Evolutionary conservation across 2,329 filamentous ascomycete genomes (phyloP), one percentile per base, ranked within the genome.

Genomic region (Colletotrichum falcatum): DNA sequence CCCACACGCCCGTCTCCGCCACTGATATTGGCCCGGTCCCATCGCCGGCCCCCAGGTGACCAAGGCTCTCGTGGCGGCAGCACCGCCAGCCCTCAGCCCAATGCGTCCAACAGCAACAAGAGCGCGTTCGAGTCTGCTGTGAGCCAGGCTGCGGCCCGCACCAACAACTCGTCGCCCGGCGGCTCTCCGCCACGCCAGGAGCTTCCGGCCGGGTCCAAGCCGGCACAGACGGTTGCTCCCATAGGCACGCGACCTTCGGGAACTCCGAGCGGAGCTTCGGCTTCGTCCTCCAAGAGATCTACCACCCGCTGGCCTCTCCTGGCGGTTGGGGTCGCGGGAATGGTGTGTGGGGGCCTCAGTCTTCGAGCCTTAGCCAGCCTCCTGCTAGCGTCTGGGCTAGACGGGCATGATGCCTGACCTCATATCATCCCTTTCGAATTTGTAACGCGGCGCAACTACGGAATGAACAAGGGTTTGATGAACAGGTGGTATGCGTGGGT

Each of bases 371-470:
- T 72, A 93, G 94, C 74, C 65, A 72, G 46, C 92, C 95, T 72
- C 94, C 97, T 80, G 94, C 95, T 74, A 97, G 94, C 74, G 95
- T 98, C 75, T 98, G 95, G 95, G 95, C 76, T 98, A 91, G 73
- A 66, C 39, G 56, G 51, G 20, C 37, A 39, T 20, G 23, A 54
- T 58, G 37, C 44, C 30, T 54, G n/a, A 39, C 16, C 20, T 42
- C 23, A 61, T 28, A 26, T 53, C 37, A 33, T 28, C 35, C 35
- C 44, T 42, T 33, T 39, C n/a, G 16, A 59, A 65, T 46, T n/a
- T 35, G 51, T 66, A 51, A 59, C 35, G 44, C 51, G 58, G 58
- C 35, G 53, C 46, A 68, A 33, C 11, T 42, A 68, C 58, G 42
- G 60, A 55, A 59, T 55, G 33, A 63, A 61, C 23, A 33, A 28